phyloP scores from a whole-genome alignment of 2,329 filamentous ascomycete genomes.

The Fusarium tjaetaba region DNA sequence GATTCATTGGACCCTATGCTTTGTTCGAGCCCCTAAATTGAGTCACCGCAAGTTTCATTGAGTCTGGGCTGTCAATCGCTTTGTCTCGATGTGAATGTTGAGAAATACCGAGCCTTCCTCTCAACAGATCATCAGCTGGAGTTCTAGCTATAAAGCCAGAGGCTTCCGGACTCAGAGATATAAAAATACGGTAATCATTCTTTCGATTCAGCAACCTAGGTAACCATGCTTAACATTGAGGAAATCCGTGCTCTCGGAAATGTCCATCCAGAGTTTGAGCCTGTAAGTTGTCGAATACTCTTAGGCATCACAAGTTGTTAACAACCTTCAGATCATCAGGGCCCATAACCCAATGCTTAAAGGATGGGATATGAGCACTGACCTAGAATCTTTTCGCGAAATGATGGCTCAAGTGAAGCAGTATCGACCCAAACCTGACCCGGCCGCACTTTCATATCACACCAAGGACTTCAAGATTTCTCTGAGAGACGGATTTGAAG shows the following conservation, averaged over 20 bases:
- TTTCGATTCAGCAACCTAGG: neutral
- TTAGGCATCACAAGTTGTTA: neutral
- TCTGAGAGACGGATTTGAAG: slow-evolving; percentile 32
- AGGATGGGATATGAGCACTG: slow-evolving; percentile 37
- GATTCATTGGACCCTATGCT: neutral
- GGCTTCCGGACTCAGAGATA: neutral
- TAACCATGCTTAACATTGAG: slow-evolving; percentile 41
- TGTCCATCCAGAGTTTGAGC: slow-evolving; percentile 31
- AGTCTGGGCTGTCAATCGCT: neutral
- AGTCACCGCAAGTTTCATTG: neutral
- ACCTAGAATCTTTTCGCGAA: slow-evolving; percentile 33
- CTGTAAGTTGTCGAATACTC: neutral
- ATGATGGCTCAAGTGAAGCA: slow-evolving; percentile 30
- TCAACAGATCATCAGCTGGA: neutral
- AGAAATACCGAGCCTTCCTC: neutral
- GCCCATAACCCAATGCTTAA: slow-evolving; percentile 31
- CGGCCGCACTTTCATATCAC: slow-evolving; percentile 20
- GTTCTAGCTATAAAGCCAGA: slow-evolving; percentile 6
- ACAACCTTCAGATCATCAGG: slow-evolving; percentile 13
- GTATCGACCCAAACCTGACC: slow-evolving; percentile 18
- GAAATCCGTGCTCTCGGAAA: slow-evolving; percentile 37
- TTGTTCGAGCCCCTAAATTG: neutral
- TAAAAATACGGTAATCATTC: too few species aligned
- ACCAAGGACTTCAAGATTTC: slow-evolving; percentile 39
- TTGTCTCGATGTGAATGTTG: neutral